phyloP scores from a whole-genome alignment of 495 filamentous ascomycete species.

The Penicillium antarcticum region DNA sequence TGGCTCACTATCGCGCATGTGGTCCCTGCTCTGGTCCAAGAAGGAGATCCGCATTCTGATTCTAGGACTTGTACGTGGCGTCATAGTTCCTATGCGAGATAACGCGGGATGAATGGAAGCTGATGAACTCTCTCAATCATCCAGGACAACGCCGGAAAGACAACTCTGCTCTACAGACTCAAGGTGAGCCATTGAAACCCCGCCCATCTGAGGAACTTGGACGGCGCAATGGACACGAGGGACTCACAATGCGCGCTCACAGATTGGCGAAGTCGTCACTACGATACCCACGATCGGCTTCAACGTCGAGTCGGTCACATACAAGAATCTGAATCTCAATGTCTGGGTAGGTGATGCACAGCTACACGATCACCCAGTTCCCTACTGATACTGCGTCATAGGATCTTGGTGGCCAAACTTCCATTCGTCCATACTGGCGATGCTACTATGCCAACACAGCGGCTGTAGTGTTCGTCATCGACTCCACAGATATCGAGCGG shows the following conservation, averaged over 20 bases:
- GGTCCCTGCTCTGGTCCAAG: constrained; percentile 81
- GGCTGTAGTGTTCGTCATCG: constrained; percentile 98
- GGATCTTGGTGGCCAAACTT: constrained; percentile 96
- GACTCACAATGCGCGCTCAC: constrained; percentile 21
- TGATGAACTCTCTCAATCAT: constrained; percentile 18
- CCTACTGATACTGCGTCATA: constrained; percentile 27
- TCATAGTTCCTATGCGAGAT: background rate
- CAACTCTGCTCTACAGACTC: constrained; percentile 90
- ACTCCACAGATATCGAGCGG: constrained; percentile 94
- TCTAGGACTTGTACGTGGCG: constrained; percentile 73
- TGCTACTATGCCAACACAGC: constrained; percentile 99
- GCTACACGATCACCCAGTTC: background rate
- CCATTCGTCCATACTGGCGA: constrained; percentile 96
- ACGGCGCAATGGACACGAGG: background rate
- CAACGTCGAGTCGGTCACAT: constrained; percentile 97
- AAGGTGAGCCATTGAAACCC: constrained; percentile 59
- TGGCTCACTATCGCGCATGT: constrained; percentile 68
- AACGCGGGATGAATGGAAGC: background rate
- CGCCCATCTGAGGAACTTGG: background rate
- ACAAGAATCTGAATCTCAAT: constrained; percentile 97
- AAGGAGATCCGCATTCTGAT: constrained; percentile 98
- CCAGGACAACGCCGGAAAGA: constrained; percentile 98
- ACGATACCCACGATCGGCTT: constrained; percentile 99
- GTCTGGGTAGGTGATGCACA: constrained; percentile 71
- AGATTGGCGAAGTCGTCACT: constrained; percentile 98